phyloP scores from a whole-genome alignment of 441 rosid species.

The Bocquillonia castaneifolia region DNA sequence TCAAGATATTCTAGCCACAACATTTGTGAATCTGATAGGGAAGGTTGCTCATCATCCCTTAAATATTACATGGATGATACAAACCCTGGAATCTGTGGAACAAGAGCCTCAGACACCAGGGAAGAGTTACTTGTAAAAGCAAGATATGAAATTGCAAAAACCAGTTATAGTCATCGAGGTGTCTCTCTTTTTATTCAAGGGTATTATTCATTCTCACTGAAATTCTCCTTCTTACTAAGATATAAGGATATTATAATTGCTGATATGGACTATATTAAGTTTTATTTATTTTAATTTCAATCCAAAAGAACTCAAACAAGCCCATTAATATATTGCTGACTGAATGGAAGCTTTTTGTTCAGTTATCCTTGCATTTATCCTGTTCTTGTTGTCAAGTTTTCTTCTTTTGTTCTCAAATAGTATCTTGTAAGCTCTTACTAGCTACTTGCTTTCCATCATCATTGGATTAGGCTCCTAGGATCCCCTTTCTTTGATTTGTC shows the following conservation, averaged over 20 bases:
- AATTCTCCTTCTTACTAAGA: constrained; percentile 5
- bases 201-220: constrained; percentile 29
- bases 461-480: not conserved
- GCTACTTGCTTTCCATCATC: not conserved
- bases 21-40: constrained; percentile 22
- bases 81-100: constrained; percentile 25
- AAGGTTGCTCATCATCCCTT: constrained; percentile 30
- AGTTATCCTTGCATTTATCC: not conserved
- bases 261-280: not conserved
- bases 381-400: not conserved
- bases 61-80: constrained; percentile 12
- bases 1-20: constrained; percentile 29
- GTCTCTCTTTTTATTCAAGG: constrained; percentile 42
- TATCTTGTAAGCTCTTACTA: not conserved
- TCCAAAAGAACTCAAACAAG: not conserved
- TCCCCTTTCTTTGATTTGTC: not conserved
- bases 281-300: constrained; percentile 5
- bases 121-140: constrained; percentile 35
- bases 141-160: constrained; percentile 24
- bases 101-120: constrained; percentile 16
- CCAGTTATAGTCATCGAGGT: constrained; percentile 25
- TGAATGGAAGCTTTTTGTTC: not conserved
- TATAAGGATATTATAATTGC: not conserved
- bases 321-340: not conserved
- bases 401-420: not conserved